phyloP scores from a whole-genome alignment of 2,329 filamentous ascomycete species.

The Dothistroma pini region DNA sequence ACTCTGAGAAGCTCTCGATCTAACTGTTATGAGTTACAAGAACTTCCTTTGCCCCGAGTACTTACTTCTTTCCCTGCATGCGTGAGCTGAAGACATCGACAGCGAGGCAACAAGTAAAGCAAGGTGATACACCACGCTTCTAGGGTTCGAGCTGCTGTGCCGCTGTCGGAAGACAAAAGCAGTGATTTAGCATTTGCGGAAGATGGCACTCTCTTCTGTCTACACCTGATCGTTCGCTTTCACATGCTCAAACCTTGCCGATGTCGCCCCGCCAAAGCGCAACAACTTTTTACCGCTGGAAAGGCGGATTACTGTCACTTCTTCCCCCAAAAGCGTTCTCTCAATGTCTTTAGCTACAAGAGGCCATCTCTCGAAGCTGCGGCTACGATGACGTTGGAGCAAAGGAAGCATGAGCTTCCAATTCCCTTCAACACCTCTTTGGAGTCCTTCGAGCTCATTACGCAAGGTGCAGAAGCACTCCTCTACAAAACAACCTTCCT shows the following conservation, averaged over 20 bases:
- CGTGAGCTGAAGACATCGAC: neutral
- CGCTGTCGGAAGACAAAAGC: no score
- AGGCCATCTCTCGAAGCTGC: neutral
- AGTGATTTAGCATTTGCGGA: no score
- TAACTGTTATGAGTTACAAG: neutral
- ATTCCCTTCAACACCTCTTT: conserved; percentile 62
- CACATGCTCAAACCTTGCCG: neutral
- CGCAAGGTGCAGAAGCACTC: conserved; percentile 93
- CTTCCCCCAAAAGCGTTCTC: neutral
- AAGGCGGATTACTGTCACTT: neutral
- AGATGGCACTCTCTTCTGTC: no score
- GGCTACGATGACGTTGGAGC: neutral
- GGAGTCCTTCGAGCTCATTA: conserved; percentile 63
- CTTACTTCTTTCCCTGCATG: neutral
- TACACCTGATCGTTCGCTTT: neutral
- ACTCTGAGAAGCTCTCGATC: conserved; percentile 7
- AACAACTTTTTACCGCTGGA: neutral
- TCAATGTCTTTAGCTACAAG: neutral
- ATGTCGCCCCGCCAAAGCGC: neutral
- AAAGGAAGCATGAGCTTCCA: conserved; percentile 48
- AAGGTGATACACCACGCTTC: no score
- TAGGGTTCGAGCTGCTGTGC: no score
- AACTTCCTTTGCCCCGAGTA: neutral
- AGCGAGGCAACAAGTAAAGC: no score
- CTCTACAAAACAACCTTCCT: conserved; percentile 87